Conservation (phyloP, 768 basidiomycete genomes). For the Trametes cinnabarina region DNA sequence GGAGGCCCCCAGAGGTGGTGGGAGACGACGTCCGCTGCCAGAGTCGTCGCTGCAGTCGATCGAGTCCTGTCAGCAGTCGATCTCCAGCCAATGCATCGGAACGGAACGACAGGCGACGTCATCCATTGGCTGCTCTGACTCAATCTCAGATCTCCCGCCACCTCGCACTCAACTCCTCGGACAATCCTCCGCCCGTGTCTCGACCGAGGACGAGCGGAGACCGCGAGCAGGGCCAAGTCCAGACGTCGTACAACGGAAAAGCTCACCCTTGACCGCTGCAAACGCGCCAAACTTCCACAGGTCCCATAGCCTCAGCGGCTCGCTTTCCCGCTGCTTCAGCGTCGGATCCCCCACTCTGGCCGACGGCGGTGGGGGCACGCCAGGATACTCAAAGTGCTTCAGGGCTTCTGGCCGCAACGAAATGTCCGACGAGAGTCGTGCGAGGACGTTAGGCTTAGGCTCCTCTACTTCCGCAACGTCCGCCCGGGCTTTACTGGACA, state of each 20-base stretch:
- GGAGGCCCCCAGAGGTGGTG: conserved; percentile 87
- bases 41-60: conserved; percentile 35
- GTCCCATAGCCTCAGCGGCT: conserved; percentile 63
- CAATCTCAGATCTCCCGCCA: conserved; percentile 6
- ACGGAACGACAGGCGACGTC: background rate
- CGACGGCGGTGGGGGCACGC: conserved; percentile 65
- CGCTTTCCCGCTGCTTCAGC: conserved; percentile 55
- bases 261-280: conserved; percentile 62
- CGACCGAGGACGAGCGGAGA: background rate
- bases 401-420: conserved; percentile 30
- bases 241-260: background rate
- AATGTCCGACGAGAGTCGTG: background rate
- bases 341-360: conserved; percentile 64
- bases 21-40: conserved; percentile 67
- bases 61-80: conserved; percentile 1
- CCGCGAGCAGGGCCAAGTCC: background rate
- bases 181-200: background rate
- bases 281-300: conserved; percentile 57
- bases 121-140: background rate
- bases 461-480: conserved; percentile 7
- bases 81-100: conserved; percentile 36
- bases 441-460: background rate
- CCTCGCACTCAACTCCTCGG: background rate
- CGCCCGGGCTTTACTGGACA: background rate
- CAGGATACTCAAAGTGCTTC: conserved; percentile 62